Percentiles rank a stretch among this genome's conserved stretches.
Evolutionary conservation across 2,329 filamentous ascomycete genomes (phyloP).

Genomic region (Epicoccum sorghinum): DNA sequence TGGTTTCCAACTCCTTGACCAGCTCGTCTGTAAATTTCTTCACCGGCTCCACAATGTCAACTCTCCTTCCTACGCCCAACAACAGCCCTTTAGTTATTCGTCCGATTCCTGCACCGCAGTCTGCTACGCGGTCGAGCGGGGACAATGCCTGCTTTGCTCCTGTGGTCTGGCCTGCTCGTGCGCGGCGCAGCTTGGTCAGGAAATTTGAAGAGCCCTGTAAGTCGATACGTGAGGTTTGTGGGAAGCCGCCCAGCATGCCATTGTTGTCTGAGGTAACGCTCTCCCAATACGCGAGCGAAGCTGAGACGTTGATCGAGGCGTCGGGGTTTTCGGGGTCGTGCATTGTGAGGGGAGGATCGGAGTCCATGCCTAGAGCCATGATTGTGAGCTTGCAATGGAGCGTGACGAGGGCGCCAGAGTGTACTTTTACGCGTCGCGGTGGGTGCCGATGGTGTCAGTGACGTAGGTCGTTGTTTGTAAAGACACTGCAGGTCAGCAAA

Average conservation of each 20-base stretch:
- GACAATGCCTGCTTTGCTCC: slow-evolving; percentile 29
- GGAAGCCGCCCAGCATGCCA: slow-evolving; percentile 81
- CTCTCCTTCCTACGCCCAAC: slow-evolving; percentile 68
- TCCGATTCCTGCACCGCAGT: slow-evolving; percentile 76
- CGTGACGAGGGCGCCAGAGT: background rate
- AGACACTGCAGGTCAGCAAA: background rate
- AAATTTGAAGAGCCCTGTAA: slow-evolving; percentile 74
- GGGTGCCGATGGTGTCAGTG: background rate
- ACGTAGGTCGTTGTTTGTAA: background rate
- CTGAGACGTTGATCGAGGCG: slow-evolving; percentile 52
- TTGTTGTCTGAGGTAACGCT: slow-evolving; percentile 61
- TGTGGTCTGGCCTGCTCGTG: slow-evolving; percentile 39
- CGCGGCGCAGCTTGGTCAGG: slow-evolving; percentile 64
- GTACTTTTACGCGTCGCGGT: background rate
- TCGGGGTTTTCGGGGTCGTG: slow-evolving; percentile 42
- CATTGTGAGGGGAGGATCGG: slow-evolving; percentile 27
- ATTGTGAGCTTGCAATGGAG: background rate
- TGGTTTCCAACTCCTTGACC: slow-evolving; percentile 29
- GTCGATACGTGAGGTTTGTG: slow-evolving; percentile 71
- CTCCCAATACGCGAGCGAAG: slow-evolving; percentile 59
- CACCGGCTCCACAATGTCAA: slow-evolving; percentile 88
- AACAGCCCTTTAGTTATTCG: slow-evolving; percentile 80
- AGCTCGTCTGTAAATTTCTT: slow-evolving; percentile 76
- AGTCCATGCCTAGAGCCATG: slow-evolving; percentile 35
- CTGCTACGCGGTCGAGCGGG: slow-evolving; percentile 54